Percentiles rank a stretch among this genome's conserved stretches.
Evolutionary conservation across 805 yeast species (phyloP).

Genomic region (Lipomyces spencermartinsiae): DNA sequence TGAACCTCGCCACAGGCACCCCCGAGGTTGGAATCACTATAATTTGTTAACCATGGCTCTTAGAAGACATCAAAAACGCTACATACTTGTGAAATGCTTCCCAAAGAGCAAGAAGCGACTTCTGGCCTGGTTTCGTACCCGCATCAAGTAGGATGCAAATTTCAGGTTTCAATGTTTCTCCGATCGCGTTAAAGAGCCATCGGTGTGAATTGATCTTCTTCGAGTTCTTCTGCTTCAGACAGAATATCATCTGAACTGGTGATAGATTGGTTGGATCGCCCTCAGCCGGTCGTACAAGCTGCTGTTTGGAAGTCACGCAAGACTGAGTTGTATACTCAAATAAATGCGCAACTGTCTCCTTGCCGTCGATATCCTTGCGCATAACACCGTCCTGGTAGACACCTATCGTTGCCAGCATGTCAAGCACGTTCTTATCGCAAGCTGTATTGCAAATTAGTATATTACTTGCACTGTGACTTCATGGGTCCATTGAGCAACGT

Average conservation of each 20-base stretch:
- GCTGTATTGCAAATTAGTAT: conserved; percentile 39
- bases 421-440: conserved; percentile 66
- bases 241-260: conserved; percentile 67
- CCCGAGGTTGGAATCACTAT: conserved; percentile 59
- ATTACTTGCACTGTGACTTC: neutral
- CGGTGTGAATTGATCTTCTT: conserved; percentile 71
- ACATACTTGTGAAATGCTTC: conserved; percentile 58
- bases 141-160: conserved; percentile 65
- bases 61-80: neutral
- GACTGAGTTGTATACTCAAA: conserved; percentile 68
- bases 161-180: conserved; percentile 63
- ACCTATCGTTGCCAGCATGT: conserved; percentile 68
- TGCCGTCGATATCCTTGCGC: conserved; percentile 63
- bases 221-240: conserved; percentile 66
- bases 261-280: conserved; percentile 58
- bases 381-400: conserved; percentile 71
- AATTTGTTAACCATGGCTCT: neutral
- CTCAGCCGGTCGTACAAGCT: conserved; percentile 62
- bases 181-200: conserved; percentile 72
- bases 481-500: conserved; percentile 4
- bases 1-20: conserved; percentile 78
- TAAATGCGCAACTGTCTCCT: conserved; percentile 67
- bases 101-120: conserved; percentile 65
- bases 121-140: conserved; percentile 67
- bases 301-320: conserved; percentile 50